These are phyloP conservation scores for Alternaria brassicicola DNA, from an alignment of 2,329 filamentous ascomycete species.

Conservation along the genomic window DNA sequence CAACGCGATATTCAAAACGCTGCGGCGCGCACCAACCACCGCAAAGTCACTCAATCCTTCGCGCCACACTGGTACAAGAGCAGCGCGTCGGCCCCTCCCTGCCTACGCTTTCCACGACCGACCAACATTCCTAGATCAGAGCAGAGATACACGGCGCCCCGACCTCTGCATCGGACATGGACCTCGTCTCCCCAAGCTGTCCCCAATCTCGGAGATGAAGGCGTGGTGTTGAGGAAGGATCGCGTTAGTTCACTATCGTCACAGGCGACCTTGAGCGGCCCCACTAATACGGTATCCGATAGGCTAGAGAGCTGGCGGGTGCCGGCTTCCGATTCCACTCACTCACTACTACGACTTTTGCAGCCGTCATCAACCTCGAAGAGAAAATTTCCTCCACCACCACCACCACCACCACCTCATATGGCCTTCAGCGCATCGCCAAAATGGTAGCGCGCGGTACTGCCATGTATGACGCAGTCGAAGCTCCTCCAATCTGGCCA, in stretches of 20 bases:
- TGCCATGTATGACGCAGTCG: conserved; percentile 6
- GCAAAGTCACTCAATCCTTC: background rate
- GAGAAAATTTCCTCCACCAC: no score
- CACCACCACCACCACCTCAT: background rate
- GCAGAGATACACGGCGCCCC: background rate
- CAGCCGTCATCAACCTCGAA: background rate
- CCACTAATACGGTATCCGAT: conserved; percentile 1
- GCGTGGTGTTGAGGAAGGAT: background rate
- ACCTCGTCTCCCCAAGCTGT: background rate
- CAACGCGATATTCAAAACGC: background rate
- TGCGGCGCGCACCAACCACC: background rate
- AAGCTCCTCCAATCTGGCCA: conserved; percentile 20
- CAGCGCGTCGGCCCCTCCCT: background rate
- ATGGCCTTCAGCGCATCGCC: background rate
- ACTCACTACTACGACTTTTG: background rate
- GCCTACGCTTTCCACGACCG: no score
- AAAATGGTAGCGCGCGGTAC: background rate
- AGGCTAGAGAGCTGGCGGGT: background rate
- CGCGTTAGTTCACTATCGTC: background rate
- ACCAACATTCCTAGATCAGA: background rate
- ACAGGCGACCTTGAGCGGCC: background rate
- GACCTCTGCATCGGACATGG: background rate
- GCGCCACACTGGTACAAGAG: background rate
- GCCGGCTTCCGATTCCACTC: background rate
- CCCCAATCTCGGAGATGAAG: background rate